Evolutionary conservation across 1,139 yeast species (phyloP).

Genomic region (Taphrina betulina): DNA sequence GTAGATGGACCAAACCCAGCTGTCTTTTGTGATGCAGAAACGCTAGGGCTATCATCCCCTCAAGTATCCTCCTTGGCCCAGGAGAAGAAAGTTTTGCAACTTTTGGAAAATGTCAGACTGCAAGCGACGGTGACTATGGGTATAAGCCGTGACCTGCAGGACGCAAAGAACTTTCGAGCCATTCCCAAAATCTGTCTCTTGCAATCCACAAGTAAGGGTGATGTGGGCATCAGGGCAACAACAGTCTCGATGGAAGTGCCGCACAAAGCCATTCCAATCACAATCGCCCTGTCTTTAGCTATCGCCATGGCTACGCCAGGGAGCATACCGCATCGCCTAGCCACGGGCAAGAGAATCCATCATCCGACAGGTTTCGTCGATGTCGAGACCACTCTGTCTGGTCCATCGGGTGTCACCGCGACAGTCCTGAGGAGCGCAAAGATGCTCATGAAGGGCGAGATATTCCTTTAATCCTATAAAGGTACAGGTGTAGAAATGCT

Average conservation of each 20-base stretch:
- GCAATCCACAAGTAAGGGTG: not conserved
- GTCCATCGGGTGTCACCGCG: not conserved
- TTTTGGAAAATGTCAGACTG: not conserved
- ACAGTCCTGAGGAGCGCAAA: constrained; percentile 1
- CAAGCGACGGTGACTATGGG: constrained; percentile 11
- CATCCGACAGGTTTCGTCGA: constrained; percentile 18
- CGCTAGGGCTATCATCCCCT: not conserved
- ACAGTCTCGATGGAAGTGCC: constrained; percentile 10
- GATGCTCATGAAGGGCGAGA: constrained; percentile 1
- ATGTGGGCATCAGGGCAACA: constrained; percentile 3
- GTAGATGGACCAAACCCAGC: constrained; percentile 14
- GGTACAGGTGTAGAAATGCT: too few species aligned
- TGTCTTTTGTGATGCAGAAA: constrained; percentile 1
- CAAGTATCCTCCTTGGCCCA: not conserved
- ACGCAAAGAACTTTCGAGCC: not conserved
- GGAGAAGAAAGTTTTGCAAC: not conserved
- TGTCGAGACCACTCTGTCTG: not conserved
- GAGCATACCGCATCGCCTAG: not conserved
- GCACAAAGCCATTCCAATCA: constrained; percentile 13
- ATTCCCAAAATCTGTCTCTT: not conserved
- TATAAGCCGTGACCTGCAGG: not conserved
- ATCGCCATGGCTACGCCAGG: constrained; percentile 9
- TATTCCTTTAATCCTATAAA: constrained; percentile 3
- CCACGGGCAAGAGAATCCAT: constrained; percentile 8
- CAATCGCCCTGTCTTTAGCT: constrained; percentile 7